Evolutionary conservation across 495 filamentous ascomycete species (phyloP), one percentile per base, ranked within the genome.

Genomic region (Corynascus novoguineensis): DNA sequence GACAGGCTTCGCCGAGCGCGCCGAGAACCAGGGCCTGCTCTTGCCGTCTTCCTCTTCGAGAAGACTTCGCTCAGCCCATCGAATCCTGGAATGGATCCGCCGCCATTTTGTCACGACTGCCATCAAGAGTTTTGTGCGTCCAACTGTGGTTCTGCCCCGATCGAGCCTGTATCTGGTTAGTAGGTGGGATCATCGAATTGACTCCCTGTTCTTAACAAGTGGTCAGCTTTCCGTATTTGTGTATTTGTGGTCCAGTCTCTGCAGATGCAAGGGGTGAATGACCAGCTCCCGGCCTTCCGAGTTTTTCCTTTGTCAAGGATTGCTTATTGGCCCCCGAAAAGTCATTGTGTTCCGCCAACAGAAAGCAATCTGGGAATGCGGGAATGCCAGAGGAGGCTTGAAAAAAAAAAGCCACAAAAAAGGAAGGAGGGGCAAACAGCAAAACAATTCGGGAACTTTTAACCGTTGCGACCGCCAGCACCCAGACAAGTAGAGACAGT

Each of bases 401-500:
- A n/a, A n/a, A n/a, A n/a, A n/a, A n/a, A n/a, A n/a, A n/a, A n/a
- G n/a, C n/a, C n/a, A n/a, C n/a, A n/a, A n/a, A n/a, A n/a, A n/a
- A 50, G 28, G 32, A 41, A 55, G 24, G 60, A 59, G 55, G 60
- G 55, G 60, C 60, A 58, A 58, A 54, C 53, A 53, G 10, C 58
- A 50, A n/a, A 55, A 28, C 53, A 53, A 31, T 34, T 50, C 35
- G 45, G 37, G 53, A 46, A 10, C 38, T 40, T 27, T 40, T 46
- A 40, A 32, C 40, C 57, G 32, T 45, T 42, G 44, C 8, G 9
- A 32, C 31, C 21, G 4, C 17, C 21, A 9, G 8, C 47, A 50
- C 28, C 55, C 29, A 44, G 19, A n/a, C n/a, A n/a, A n/a, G n/a
- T n/a, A n/a, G 38, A 10, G 15, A 17, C 9, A 40, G 38, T 32